A percentile compares a stretch with the other conserved stretches of the same genome.
phyloP scores from a whole-genome alignment of 177 flowering plant species.

The Tripterygium wilfordii region DNA sequence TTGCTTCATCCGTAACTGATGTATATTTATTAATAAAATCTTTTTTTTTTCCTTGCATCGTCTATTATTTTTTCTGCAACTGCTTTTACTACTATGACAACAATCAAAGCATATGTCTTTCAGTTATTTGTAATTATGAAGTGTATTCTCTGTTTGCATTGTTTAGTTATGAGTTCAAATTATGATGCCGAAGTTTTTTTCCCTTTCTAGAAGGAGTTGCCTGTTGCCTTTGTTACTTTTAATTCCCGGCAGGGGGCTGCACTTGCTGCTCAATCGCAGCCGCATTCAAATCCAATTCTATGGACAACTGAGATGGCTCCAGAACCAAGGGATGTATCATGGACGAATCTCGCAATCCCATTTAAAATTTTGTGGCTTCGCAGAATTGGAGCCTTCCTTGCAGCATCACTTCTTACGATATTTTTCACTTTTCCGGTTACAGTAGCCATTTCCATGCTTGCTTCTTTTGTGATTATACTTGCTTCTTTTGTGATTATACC shows the following conservation, averaged over 20 bases:
- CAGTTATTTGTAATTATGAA: no score
- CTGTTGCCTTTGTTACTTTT: constrained; percentile 83
- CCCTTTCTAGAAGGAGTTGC: constrained; percentile 59
- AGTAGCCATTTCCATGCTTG: no score
- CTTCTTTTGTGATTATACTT: no score
- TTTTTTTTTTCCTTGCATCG: no score
- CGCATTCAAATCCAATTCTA: constrained; percentile 66
- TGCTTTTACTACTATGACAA: no score
- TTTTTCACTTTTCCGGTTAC: constrained; percentile 88
- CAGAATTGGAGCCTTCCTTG: constrained; percentile 46
- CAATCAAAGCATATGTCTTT: no score
- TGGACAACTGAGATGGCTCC: constrained; percentile 85
- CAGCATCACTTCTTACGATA: constrained; percentile 59
- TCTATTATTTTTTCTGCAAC: no score
- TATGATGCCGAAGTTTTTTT: constrained; percentile 2
- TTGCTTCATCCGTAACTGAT: no score
- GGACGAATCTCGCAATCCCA: constrained; percentile 67
- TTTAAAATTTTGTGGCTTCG: constrained; percentile 35
- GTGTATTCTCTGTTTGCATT: no score
- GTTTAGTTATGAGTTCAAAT: no score
- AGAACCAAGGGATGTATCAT: constrained; percentile 84
- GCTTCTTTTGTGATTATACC: no score
- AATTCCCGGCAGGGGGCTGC: constrained; percentile 75
- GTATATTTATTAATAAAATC: no score
- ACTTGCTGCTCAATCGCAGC: constrained; percentile 75